Evolutionary conservation across 305 asterid genomes (phyloP).

Genomic region (Solanum hybrid): DNA sequence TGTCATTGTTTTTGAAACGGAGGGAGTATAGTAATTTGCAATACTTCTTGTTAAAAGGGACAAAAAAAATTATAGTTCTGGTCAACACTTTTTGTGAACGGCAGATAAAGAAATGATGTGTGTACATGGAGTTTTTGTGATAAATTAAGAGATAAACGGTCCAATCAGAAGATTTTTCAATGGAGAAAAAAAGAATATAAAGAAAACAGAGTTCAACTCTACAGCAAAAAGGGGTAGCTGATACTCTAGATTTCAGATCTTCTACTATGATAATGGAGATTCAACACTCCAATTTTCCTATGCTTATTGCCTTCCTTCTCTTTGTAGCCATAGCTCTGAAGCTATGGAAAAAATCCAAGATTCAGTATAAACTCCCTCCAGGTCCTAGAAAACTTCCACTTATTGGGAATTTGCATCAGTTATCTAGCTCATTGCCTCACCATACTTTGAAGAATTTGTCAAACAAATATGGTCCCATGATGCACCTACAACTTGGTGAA

Average conservation of each 20-base stretch:
- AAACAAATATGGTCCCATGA: background rate
- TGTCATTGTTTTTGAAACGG: too few relatives aligned
- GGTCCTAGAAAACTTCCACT: constrained; percentile 15
- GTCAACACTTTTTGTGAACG: background rate
- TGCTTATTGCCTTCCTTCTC: background rate
- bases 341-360: background rate
- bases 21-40: too few relatives aligned
- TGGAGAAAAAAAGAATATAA: background rate
- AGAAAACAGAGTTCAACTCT: background rate
- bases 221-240: background rate
- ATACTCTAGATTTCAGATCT: background rate
- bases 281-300: background rate
- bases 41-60: too few relatives aligned
- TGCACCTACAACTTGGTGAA: constrained; percentile 6
- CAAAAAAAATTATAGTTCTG: background rate
- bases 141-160: background rate
- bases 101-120: background rate
- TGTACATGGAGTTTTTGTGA: background rate
- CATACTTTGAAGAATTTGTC: background rate
- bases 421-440: background rate
- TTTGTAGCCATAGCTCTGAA: background rate
- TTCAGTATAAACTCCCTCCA: constrained; percentile 4
- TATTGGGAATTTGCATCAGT: constrained; percentile 12
- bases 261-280: background rate
- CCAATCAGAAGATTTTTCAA: background rate